These are phyloP conservation scores for Crithidia brevicula DNA, from an alignment of 208 protist species.

Conservation along the genomic window DNA sequence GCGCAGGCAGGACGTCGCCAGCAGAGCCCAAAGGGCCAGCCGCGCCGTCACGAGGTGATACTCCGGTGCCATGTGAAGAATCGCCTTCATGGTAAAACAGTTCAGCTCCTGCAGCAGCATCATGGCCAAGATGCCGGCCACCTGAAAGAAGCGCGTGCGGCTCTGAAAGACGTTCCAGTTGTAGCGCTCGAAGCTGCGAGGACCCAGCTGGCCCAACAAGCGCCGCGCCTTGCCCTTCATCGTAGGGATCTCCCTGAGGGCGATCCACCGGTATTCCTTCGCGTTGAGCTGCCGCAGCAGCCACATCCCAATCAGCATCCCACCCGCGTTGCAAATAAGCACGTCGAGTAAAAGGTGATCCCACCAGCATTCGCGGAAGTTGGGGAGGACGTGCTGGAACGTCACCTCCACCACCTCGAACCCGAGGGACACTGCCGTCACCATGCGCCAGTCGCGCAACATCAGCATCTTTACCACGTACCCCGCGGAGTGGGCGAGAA, in stretches of 20 bases:
- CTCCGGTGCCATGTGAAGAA: constrained; percentile 90
- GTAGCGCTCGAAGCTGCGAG: constrained; percentile 84
- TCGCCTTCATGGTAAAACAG: constrained; percentile 96
- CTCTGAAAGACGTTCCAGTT: constrained; percentile 92
- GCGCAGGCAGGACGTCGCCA: constrained; percentile 85
- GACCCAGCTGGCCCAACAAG: constrained; percentile 82
- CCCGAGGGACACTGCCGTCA: constrained; percentile 82
- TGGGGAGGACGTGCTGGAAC: constrained; percentile 95
- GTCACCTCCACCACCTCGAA: constrained; percentile 97
- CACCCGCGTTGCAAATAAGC: constrained; percentile 95
- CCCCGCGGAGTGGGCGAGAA: constrained; percentile 94
- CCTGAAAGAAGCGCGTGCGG: constrained; percentile 74
- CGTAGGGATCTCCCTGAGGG: constrained; percentile 60
- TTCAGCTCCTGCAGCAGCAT: constrained; percentile 95
- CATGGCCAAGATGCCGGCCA: constrained; percentile 61
- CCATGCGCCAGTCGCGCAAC: constrained; percentile 92
- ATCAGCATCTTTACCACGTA: constrained; percentile 96
- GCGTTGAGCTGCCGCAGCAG: constrained; percentile 66
- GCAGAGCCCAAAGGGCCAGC: constrained; percentile 85
- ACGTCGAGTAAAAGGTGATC: constrained; percentile 97
- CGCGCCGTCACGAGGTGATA: constrained; percentile 91
- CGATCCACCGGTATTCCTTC: constrained; percentile 85
- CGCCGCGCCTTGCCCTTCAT: constrained; percentile 67
- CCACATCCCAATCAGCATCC: constrained; percentile 92
- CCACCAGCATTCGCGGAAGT: constrained; percentile 99